These are phyloP conservation scores for Candida nemodendra DNA, from an alignment of 805 yeast genomes.

Conservation along the genomic window DNA sequence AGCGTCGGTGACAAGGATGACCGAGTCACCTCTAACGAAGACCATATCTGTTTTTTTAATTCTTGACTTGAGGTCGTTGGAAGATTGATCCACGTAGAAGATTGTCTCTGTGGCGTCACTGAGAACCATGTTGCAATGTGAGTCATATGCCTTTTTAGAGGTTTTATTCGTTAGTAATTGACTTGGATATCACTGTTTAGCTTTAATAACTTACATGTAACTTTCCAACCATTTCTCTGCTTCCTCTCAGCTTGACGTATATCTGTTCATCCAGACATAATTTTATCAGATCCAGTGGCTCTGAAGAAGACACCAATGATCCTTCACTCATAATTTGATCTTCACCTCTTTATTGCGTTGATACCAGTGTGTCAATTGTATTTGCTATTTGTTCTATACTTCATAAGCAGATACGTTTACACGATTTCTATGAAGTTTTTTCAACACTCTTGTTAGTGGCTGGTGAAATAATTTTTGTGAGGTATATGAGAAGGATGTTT, in stretches of 20 bases:
- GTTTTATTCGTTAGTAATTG: constrained; percentile 15
- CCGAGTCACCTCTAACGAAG: constrained; percentile 97
- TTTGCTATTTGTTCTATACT: constrained; percentile 1
- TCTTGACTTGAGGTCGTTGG: constrained; percentile 39
- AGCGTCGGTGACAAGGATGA: constrained; percentile 63
- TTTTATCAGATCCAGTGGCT: constrained; percentile 89
- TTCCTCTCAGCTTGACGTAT: constrained; percentile 87
- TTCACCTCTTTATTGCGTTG: too few species aligned
- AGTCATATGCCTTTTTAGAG: constrained; percentile 68
- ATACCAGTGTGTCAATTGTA: not conserved
- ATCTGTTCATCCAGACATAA: constrained; percentile 84
- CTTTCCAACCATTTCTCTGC: constrained; percentile 86
- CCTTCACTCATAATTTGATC: constrained; percentile 26
- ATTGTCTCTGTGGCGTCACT: constrained; percentile 90
- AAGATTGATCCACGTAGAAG: constrained; percentile 53
- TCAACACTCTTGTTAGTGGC: not conserved
- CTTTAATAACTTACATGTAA: constrained; percentile 73
- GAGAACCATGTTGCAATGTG: constrained; percentile 93
- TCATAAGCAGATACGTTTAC: too few species aligned
- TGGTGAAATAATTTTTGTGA: not conserved
- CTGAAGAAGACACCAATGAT: constrained; percentile 38
- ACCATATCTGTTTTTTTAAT: constrained; percentile 78
- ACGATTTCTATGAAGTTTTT: not conserved
- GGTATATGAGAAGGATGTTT: too few species aligned
- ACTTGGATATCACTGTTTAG: too few species aligned